phyloP scores from a whole-genome alignment of 805 yeast genomes.

The Yueomyces sp. region DNA sequence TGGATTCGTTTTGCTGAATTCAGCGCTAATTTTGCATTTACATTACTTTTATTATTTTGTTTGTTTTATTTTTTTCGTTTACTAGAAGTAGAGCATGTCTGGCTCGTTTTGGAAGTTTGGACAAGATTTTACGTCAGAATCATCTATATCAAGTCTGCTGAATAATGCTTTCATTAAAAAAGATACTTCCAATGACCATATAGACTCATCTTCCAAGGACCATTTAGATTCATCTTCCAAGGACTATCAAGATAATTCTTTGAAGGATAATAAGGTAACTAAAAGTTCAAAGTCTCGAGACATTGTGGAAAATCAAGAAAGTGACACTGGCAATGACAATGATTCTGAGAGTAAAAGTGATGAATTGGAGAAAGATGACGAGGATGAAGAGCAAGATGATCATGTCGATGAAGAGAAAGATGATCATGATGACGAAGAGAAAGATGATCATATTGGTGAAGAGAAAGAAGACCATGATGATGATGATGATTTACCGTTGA shows the following conservation, averaged over 20 bases:
- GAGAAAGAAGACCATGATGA: neutral
- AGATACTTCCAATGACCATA: conserved; percentile 1
- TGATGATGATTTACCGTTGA: conserved; percentile 15
- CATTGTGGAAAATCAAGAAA: neutral
- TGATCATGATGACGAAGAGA: conserved; percentile 14
- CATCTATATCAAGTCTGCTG: conserved; percentile 38
- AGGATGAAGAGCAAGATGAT: conserved; percentile 2
- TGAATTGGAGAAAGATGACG: neutral
- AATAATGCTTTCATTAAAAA: conserved; percentile 24
- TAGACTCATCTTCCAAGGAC: neutral
- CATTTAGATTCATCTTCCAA: neutral
- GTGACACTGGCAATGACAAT: neutral
- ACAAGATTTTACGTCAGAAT: conserved; percentile 40
- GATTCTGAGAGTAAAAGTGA: neutral
- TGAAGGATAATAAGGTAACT: conserved; percentile 10
- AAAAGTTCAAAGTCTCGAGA: conserved; percentile 12
- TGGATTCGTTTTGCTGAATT: too few species aligned
- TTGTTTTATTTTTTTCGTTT: too few species aligned
- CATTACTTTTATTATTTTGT: too few species aligned
- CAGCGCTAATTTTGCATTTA: too few species aligned
- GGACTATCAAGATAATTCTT: conserved; percentile 15
- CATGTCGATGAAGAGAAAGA: conserved; percentile 3
- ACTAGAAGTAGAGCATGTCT: conserved; percentile 17
- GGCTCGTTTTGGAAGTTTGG: conserved; percentile 49
- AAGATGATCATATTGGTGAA: conserved; percentile 10